Percentiles rank a stretch among this genome's conserved stretches.
Evolutionary conservation across 768 basidiomycete species (phyloP).

Genomic region (Mycena haematopus): DNA sequence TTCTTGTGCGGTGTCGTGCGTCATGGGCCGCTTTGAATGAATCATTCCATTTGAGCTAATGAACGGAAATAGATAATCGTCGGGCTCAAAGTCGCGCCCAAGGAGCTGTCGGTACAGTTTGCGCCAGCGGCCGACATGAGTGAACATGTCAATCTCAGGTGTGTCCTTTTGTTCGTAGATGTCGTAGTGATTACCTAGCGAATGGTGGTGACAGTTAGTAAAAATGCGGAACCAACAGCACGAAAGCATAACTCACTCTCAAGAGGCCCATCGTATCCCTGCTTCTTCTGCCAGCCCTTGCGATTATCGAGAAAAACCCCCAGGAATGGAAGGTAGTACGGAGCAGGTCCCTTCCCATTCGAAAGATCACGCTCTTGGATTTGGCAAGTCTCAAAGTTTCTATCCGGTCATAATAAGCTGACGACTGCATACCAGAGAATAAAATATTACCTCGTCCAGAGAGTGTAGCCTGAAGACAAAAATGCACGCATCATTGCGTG

Average conservation of each 20-base stretch:
- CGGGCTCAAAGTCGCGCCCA: slow-evolving; percentile 10
- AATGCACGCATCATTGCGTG: too few species aligned
- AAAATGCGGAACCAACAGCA: too few species aligned
- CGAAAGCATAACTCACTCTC: slow-evolving; percentile 14
- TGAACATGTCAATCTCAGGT: slow-evolving; percentile 38
- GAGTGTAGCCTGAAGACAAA: neutral
- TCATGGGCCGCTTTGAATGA: slow-evolving; percentile 33
- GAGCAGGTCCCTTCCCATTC: slow-evolving; percentile 25
- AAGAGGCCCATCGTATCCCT: slow-evolving; percentile 33
- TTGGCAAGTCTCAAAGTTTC: slow-evolving; percentile 39
- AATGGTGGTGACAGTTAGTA: neutral
- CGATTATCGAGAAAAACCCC: slow-evolving; percentile 34
- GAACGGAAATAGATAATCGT: slow-evolving; percentile 37
- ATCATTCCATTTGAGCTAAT: slow-evolving; percentile 37
- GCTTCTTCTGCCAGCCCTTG: slow-evolving; percentile 39
- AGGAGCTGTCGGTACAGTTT: slow-evolving; percentile 29
- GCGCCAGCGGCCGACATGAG: slow-evolving; percentile 36
- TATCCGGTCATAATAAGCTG: slow-evolving; percentile 5
- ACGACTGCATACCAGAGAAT: neutral
- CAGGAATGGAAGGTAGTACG: slow-evolving; percentile 30
- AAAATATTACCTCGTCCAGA: neutral
- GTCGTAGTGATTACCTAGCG: slow-evolving; percentile 37
- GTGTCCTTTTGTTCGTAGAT: slow-evolving; percentile 42
- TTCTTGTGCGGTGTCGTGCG: slow-evolving; percentile 37
- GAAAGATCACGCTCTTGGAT: slow-evolving; percentile 34